These are phyloP conservation scores for Kazachstania taianensis DNA, from an alignment of 805 yeast genomes.

Conservation along the genomic window DNA sequence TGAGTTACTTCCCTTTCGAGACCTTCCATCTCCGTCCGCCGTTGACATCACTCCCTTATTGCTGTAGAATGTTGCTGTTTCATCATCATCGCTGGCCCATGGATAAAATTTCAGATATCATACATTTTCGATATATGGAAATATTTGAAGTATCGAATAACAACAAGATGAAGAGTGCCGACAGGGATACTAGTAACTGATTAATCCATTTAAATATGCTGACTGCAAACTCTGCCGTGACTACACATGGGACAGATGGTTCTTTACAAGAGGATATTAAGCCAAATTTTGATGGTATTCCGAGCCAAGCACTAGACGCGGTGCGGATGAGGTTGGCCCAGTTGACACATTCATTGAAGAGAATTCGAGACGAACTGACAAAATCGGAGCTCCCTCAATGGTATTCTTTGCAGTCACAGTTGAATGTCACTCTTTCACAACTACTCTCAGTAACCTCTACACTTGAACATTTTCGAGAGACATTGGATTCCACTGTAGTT, in stretches of 20 bases:
- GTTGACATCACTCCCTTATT: too few relatives aligned
- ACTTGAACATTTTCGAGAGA: slow-evolving; percentile 48
- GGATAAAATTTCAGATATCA: too few relatives aligned
- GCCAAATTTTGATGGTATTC: slow-evolving; percentile 34
- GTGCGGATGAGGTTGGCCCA: slow-evolving; percentile 53
- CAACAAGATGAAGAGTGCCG: too few relatives aligned
- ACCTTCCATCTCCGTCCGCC: background rate
- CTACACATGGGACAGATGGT: too few relatives aligned
- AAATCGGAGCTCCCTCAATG: slow-evolving; percentile 39
- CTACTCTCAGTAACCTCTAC: slow-evolving; percentile 66
- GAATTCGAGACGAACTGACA: slow-evolving; percentile 45
- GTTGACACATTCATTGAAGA: slow-evolving; percentile 46
- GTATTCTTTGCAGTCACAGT: slow-evolving; percentile 66
- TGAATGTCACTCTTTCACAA: slow-evolving; percentile 75
- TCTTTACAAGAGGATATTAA: slow-evolving; percentile 1
- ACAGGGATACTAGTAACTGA: too few relatives aligned
- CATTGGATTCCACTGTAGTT: slow-evolving; percentile 57
- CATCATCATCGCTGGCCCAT: too few relatives aligned
- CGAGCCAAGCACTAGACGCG: slow-evolving; percentile 53
- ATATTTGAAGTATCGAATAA: too few relatives aligned
- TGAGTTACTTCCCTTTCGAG: background rate
- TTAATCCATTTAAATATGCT: too few relatives aligned
- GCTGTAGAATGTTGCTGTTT: too few relatives aligned
- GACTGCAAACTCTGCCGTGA: too few relatives aligned
- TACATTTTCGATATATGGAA: too few relatives aligned